These are phyloP conservation scores for Epichloe hybrida DNA, from an alignment of 2,329 filamentous ascomycete genomes.

Conservation along the genomic window DNA sequence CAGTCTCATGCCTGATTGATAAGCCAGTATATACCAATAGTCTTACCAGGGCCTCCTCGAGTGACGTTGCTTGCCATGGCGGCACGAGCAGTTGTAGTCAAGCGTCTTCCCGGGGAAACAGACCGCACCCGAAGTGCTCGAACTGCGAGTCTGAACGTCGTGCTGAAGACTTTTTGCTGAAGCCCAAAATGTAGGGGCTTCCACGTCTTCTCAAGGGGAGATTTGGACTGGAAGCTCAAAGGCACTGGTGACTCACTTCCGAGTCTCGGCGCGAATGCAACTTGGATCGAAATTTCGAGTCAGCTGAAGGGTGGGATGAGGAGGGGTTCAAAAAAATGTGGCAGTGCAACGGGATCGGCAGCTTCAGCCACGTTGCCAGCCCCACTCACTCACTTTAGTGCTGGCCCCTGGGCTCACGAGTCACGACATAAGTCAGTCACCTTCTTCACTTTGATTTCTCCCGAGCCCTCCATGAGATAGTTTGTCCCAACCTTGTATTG, in stretches of 20 bases:
- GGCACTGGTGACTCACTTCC: constrained; percentile 2
- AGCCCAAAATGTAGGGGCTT: constrained; percentile 24
- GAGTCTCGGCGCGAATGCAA: not conserved
- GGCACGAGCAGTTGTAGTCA: constrained; percentile 25
- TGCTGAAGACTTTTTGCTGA: constrained; percentile 22
- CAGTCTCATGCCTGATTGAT: constrained; percentile 5
- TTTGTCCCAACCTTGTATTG: not conserved
- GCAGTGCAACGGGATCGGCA: constrained; percentile 7
- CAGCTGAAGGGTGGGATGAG: not conserved
- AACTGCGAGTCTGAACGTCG: constrained; percentile 36
- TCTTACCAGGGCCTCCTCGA: constrained; percentile 27
- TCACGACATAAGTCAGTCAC: too few species aligned
- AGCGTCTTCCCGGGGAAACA: constrained; percentile 33
- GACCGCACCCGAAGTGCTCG: constrained; percentile 47
- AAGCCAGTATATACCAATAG: not conserved
- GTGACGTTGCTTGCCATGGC: constrained; percentile 47
- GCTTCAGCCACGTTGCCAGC: constrained; percentile 6
- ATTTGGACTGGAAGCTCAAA: not conserved
- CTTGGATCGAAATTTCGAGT: constrained; percentile 5
- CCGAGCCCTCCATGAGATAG: not conserved
- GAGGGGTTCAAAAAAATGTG: constrained; percentile 8
- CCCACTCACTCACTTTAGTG: not conserved
- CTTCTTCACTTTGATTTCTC: not conserved
- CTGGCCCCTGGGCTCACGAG: not conserved
- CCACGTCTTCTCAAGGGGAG: constrained; percentile 11